Percentiles rank a stretch among this genome's conserved stretches.
These are phyloP conservation scores for Toxicodendron radicans DNA, from an alignment of 345 rosid genomes.

Conservation along the genomic window DNA sequence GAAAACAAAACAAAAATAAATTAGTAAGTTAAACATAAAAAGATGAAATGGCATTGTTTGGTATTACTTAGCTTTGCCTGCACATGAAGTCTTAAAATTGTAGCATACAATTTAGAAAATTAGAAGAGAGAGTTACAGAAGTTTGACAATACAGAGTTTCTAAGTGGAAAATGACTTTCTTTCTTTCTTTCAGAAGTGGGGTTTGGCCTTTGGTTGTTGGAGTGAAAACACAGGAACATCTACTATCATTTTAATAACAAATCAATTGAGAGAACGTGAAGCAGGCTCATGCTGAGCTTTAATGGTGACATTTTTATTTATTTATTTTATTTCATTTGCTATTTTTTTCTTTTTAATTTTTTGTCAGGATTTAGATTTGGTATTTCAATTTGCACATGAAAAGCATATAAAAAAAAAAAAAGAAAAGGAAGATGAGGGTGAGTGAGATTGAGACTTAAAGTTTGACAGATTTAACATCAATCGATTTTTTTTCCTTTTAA, in stretches of 20 bases:
- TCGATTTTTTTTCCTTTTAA: slow-evolving; percentile 28
- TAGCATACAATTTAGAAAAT: slow-evolving; percentile 9
- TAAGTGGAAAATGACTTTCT: slow-evolving; percentile 34
- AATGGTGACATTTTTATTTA: neutral
- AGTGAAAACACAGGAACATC: slow-evolving; percentile 15
- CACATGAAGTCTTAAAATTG: slow-evolving; percentile 50
- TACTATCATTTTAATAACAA: neutral
- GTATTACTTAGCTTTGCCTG: slow-evolving; percentile 69
- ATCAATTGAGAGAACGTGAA: slow-evolving; percentile 3
- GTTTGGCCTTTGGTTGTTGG: slow-evolving; percentile 1
- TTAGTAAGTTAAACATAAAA: neutral
- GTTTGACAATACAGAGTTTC: slow-evolving; percentile 38
- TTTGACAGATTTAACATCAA: slow-evolving; percentile 12
- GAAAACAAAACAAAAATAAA: slow-evolving; percentile 8
- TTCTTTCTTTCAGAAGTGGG: neutral
- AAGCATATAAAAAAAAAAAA: neutral
- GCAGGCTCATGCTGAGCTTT: neutral
- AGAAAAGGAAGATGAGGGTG: neutral
- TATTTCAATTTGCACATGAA: slow-evolving; percentile 13
- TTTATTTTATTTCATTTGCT: neutral
- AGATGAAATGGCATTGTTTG: slow-evolving; percentile 43
- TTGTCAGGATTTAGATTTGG: neutral
- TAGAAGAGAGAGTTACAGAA: neutral
- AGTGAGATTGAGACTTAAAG: neutral
- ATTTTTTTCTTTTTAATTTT: neutral